Evolutionary conservation across 2,329 filamentous ascomycete genomes (phyloP), one percentile per base, ranked within the genome.

Genomic region (Nemania abortiva): DNA sequence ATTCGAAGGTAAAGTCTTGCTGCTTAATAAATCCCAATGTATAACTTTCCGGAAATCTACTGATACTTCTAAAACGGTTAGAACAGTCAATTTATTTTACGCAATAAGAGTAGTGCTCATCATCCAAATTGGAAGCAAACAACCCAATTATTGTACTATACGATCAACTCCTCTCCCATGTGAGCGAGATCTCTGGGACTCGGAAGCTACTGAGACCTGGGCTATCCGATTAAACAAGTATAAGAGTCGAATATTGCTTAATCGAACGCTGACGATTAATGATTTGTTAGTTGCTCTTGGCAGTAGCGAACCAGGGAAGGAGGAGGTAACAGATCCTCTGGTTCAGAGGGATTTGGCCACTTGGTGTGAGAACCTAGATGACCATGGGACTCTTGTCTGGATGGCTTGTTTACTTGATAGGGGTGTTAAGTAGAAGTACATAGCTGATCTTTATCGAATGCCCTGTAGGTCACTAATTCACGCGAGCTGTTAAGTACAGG

Each of bases 341-440:
- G 22, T 71, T 10, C 58, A 71, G 34, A 45, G 67, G 2, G 72
- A 70, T 39, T 42, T 77, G 24, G 69, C 53, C 2, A 66, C 62
- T n/a, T 78, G 77, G 76, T 77, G 76, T 37, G 74, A 75, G 55
- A 68, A 52, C 6, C 10, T 73, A 4, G 77, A 78, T 65, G 75
- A 75, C n/a, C 73, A 77, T 49, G 72, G 68, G 47, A 75, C 61
- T 13, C 70, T 74, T 66, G 66, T 76, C 1, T 77, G 71, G 81
- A 82, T 75, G 76, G 74, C 75, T 1, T 66, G 68, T 2, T 50
- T 74, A 60, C 78, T 82, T 74, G 77, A 82, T 34, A n/a, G 29
- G 10, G 24, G 54, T 13, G 13, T 24, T 57, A 15, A 6, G n/a
- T 59, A 65, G 47, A 13, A 34, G 18, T 18, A 20, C 2, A n/a